Base-by-base conservation (phyloP, 345 rosid species). In the Zanthoxylum bungeanum region DNA sequence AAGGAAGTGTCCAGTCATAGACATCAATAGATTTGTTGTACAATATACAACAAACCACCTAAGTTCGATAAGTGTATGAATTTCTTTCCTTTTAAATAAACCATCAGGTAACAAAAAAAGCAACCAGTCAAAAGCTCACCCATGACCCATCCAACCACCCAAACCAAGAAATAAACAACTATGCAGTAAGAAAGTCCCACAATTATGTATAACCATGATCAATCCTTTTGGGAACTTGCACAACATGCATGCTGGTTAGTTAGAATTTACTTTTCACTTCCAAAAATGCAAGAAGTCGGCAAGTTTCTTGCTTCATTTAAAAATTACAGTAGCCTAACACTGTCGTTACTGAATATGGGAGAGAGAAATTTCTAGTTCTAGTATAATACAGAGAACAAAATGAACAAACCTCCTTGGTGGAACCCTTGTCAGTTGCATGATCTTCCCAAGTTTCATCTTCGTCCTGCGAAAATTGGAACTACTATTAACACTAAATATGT, bases 381-480 rank as follows among this genome's bases (percentile, higher is more conserved):
- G 16, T 33, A 33, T 34, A 2, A 51, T 66, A 51, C 24, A 4
- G 25, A 64, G 36, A 42, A 7, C 60, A 17, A 28, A 64, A 42
- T 62, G 56, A 55, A 11, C 66, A 42, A 81, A 93, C 98, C 94
- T 85, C 84, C 46, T 72, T 76, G 39, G 34, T 7, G 62, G 80
- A 77, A 71, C 72, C 79, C 73, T 61, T 46, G 62, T 73, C 87
- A 75, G 39, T 64, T 37, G 62, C 75, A 73, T 83, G 81, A 76
- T 88, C 91, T 71, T 91, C 98, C 97, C 98, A 93, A 50, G 81
- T 81, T 72, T 80, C 82, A 55, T 75, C 68, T 68, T 88, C 94
- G 31, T 88, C 92, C 93, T 89, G 83, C 52, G 79, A 65, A 76
- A 49, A 69, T 22, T 37, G 36, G 28, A 68, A 39, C 60, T 40